These are phyloP conservation scores for Serendipita indica DNA, from an alignment of 768 basidiomycete species.

Conservation along the genomic window DNA sequence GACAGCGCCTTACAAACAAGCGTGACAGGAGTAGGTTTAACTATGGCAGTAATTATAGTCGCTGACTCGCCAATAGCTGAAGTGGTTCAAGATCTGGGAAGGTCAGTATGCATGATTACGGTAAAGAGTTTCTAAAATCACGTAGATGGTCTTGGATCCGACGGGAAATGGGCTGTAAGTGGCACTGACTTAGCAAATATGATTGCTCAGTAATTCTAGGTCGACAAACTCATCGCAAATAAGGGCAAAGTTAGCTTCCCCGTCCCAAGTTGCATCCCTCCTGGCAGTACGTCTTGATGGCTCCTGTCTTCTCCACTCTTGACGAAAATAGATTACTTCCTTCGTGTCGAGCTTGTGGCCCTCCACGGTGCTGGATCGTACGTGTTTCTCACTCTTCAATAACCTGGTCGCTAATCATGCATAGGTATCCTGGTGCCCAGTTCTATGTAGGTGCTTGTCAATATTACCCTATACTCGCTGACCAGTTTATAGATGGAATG, in stretches of 20 bases:
- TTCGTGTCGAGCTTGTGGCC: constrained; percentile 38
- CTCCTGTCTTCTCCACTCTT: neutral
- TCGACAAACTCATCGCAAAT: constrained; percentile 32
- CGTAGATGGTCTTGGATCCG: constrained; percentile 10
- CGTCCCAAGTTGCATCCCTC: constrained; percentile 32
- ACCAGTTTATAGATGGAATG: constrained; percentile 23
- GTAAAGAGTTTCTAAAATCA: constrained; percentile 15
- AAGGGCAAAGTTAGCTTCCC: constrained; percentile 37
- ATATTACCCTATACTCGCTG: neutral
- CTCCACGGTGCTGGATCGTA: neutral
- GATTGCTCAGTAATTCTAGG: too few species aligned
- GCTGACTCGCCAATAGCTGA: too few species aligned
- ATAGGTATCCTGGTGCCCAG: constrained; percentile 33
- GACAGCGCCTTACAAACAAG: constrained; percentile 30
- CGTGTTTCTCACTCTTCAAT: neutral
- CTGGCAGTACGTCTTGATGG: constrained; percentile 19
- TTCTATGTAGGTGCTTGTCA: too few species aligned
- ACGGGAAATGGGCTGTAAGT: constrained; percentile 30
- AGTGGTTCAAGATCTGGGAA: constrained; percentile 43
- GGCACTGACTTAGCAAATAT: too few species aligned
- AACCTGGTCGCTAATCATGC: neutral
- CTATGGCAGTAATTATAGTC: too few species aligned
- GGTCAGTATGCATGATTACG: too few species aligned
- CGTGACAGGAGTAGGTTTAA: constrained; percentile 24
- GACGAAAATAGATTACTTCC: constrained; percentile 26